Conservation (phyloP, 805 yeast genomes). For the Cephaloascus albidus region DNA sequence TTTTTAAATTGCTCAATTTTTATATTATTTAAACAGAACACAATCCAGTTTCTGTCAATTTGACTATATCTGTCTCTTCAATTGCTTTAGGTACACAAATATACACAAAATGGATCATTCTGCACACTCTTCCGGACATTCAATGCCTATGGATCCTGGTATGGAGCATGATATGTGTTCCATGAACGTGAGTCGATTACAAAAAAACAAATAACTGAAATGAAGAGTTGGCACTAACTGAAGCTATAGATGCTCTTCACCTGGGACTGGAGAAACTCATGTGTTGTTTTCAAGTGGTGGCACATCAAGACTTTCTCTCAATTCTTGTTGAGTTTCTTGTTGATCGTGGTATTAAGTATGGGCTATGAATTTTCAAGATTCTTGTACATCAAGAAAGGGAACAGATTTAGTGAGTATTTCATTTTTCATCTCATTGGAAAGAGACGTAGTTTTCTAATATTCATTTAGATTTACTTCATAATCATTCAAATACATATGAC, state of each 20-base stretch:
- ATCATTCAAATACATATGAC: background rate
- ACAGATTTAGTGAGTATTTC: background rate
- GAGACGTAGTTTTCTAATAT: background rate
- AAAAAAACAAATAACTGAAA: slow-evolving; percentile 1
- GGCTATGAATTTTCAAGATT: slow-evolving; percentile 54
- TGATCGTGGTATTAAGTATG: slow-evolving; percentile 37
- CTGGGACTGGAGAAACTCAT: slow-evolving; percentile 67
- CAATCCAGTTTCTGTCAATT: no score
- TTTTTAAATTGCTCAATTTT: no score
- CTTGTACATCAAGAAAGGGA: background rate
- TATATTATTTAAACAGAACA: no score
- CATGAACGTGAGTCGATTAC: slow-evolving; percentile 33
- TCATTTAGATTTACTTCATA: background rate
- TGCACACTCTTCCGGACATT: slow-evolving; percentile 1
- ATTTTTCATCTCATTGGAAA: no score
- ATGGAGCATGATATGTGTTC: slow-evolving; percentile 31
- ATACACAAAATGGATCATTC: slow-evolving; percentile 6
- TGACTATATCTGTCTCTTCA: background rate
- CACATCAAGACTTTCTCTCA: slow-evolving; percentile 47
- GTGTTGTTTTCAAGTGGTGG: slow-evolving; percentile 77
- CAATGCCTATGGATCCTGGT: slow-evolving; percentile 9
- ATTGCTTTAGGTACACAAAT: background rate
- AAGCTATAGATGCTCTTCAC: slow-evolving; percentile 57
- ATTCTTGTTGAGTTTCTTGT: slow-evolving; percentile 41
- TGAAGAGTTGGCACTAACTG: background rate